These are phyloP conservation scores for Sphagnurus paluster DNA, from an alignment of 1,284 basidiomycete species.

Conservation along the genomic window DNA sequence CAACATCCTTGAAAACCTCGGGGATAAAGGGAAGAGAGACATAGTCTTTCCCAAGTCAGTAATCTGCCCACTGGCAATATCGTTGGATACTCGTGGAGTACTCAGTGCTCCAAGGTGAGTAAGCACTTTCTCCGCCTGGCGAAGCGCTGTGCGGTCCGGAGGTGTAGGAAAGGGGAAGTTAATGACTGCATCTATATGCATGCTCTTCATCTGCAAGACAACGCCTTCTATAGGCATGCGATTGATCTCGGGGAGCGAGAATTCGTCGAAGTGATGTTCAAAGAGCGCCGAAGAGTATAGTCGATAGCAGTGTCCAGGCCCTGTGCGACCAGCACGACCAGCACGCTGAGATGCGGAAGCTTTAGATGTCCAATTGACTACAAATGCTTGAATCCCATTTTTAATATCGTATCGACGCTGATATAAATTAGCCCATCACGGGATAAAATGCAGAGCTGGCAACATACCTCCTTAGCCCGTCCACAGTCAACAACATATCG, in stretches of 20 bases:
- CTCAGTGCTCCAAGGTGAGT: constrained; percentile 82
- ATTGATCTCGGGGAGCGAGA: constrained; percentile 90
- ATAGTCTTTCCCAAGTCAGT: constrained; percentile 90
- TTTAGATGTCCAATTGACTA: constrained; percentile 95
- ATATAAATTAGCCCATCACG: constrained; percentile 29
- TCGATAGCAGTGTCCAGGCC: constrained; percentile 92
- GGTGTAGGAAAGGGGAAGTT: constrained; percentile 99
- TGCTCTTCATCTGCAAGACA: constrained; percentile 98
- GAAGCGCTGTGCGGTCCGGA: constrained; percentile 80
- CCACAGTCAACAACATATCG: constrained; percentile 97
- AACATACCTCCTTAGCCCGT: constrained; percentile 87
- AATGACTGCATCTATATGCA: constrained; percentile 96
- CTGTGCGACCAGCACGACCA: constrained; percentile 95
- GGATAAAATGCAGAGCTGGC: constrained; percentile 18
- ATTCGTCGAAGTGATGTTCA: constrained; percentile 90
- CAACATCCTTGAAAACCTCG: constrained; percentile 93
- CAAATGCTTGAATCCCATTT: constrained; percentile 94
- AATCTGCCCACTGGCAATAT: constrained; percentile 57
- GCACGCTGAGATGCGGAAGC: constrained; percentile 95
- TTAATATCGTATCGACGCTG: constrained; percentile 96
- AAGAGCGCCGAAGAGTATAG: constrained; percentile 88
- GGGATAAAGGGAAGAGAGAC: constrained; percentile 92
- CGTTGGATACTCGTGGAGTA: constrained; percentile 22
- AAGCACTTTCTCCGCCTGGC: constrained; percentile 82
- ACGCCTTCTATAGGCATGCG: constrained; percentile 97